These are phyloP conservation scores for Pichia thaimueangensis DNA, from an alignment of 805 yeast genomes.

Conservation along the genomic window DNA sequence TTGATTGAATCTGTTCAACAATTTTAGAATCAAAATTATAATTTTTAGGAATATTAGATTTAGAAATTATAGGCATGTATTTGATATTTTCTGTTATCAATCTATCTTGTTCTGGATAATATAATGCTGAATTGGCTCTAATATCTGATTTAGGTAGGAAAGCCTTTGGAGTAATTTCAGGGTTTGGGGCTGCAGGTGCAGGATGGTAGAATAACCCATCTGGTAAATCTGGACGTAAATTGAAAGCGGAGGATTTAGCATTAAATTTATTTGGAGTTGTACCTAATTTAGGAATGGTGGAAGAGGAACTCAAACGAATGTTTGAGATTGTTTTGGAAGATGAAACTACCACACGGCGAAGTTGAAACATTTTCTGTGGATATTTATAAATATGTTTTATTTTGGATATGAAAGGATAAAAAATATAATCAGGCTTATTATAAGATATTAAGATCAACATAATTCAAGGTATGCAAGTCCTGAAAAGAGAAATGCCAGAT, in stretches of 20 bases:
- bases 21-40: constrained; percentile 24
- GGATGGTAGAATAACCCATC: constrained; percentile 32
- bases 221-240: constrained; percentile 29
- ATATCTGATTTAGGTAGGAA: constrained; percentile 29
- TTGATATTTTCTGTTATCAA: constrained; percentile 17
- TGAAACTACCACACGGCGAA: background rate
- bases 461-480: no score
- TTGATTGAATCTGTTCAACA: constrained; percentile 24
- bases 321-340: background rate
- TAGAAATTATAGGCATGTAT: constrained; percentile 27
- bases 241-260: constrained; percentile 32
- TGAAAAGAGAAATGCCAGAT: no score
- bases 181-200: constrained; percentile 30
- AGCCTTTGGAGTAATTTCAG: constrained; percentile 30
- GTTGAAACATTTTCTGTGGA: background rate
- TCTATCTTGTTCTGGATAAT: constrained; percentile 23
- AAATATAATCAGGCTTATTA: no score
- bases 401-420: no score
- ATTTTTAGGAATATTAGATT: constrained; percentile 19
- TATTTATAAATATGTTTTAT: background rate
- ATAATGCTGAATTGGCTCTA: constrained; percentile 23
- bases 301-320: background rate
- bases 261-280: constrained; percentile 33
- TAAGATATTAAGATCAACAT: no score
- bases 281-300: constrained; percentile 22